These are phyloP conservation scores for Coprinopsis cinerea DNA, from an alignment of 768 basidiomycete genomes.

Conservation along the genomic window DNA sequence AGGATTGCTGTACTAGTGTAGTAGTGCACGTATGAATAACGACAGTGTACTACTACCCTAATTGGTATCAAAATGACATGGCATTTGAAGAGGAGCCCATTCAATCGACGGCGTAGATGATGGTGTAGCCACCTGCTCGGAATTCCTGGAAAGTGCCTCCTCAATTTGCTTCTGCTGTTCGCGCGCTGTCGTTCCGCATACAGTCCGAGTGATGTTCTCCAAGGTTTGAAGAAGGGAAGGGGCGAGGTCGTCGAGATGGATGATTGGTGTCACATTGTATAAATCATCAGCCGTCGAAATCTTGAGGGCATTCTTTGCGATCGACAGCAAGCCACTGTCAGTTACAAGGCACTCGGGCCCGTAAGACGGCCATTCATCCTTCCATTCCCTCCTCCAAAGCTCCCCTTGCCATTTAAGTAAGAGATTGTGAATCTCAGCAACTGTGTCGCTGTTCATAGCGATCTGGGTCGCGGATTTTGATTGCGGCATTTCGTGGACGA, in stretches of 20 bases:
- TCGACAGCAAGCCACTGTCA: slow-evolving; percentile 2
- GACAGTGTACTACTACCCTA: too few relatives aligned
- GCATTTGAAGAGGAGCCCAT: too few relatives aligned
- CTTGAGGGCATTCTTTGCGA: neutral
- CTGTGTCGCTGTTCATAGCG: too few relatives aligned
- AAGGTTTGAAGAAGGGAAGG: neutral
- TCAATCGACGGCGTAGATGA: too few relatives aligned
- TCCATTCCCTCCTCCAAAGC: slow-evolving; percentile 11
- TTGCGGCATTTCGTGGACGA: too few relatives aligned
- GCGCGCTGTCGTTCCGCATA: neutral
- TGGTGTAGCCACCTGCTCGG: too few relatives aligned
- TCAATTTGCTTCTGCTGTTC: neutral
- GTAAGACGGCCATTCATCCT: slow-evolving; percentile 10
- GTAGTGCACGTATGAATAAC: too few relatives aligned
- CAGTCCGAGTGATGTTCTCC: neutral
- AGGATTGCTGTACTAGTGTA: too few relatives aligned
- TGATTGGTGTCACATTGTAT: slow-evolving; percentile 4
- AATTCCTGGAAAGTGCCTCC: too few relatives aligned
- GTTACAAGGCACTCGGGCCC: slow-evolving; percentile 7
- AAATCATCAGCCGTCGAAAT: slow-evolving; percentile 3
- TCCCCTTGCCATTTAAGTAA: slow-evolving; percentile 3
- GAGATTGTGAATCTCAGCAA: too few relatives aligned
- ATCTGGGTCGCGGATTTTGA: too few relatives aligned
- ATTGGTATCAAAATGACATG: too few relatives aligned
- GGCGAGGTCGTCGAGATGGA: slow-evolving; percentile 8